Percentiles rank a stretch among this genome's conserved stretches.
Conservation (phyloP, 1,284 basidiomycete genomes). For the Marasmius tenuissimus region DNA sequence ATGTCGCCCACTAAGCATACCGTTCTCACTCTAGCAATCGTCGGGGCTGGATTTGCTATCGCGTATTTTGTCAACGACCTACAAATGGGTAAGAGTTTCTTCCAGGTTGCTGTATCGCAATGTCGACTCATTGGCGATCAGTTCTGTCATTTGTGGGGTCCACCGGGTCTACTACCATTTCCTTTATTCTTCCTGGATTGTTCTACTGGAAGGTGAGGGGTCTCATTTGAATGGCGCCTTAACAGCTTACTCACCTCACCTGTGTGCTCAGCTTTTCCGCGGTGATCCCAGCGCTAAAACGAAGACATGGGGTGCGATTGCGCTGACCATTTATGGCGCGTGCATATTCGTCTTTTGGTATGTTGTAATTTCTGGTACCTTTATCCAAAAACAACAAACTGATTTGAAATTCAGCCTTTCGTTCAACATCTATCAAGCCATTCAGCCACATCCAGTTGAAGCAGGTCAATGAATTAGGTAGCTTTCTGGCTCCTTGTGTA, state of each 20-base stretch:
- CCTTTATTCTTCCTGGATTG: constrained; percentile 93
- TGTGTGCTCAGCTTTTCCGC: constrained; percentile 64
- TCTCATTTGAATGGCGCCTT: not conserved
- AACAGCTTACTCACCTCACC: not conserved
- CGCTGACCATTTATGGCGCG: constrained; percentile 75
- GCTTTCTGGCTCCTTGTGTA: not conserved
- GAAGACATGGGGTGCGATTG: constrained; percentile 65
- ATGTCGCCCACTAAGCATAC: constrained; percentile 77
- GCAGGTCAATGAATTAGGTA: not conserved
- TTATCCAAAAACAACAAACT: constrained; percentile 1
- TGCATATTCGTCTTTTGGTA: constrained; percentile 87
- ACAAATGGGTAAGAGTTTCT: constrained; percentile 63
- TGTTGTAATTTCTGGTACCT: constrained; percentile 28
- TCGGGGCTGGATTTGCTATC: constrained; percentile 71
- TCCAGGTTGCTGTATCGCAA: not conserved
- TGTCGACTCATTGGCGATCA: constrained; percentile 28
- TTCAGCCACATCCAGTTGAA: constrained; percentile 26
- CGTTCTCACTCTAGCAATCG: constrained; percentile 71
- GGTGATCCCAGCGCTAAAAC: constrained; percentile 57
- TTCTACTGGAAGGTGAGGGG: constrained; percentile 77
- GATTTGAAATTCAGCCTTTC: constrained; percentile 49
- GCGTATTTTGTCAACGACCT: constrained; percentile 86
- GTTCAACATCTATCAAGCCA: constrained; percentile 73
- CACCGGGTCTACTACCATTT: constrained; percentile 95
- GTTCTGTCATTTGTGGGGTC: constrained; percentile 96